These are phyloP conservation scores for Phylloporus arenicola DNA, from an alignment of 768 basidiomycete species.

Conservation along the genomic window DNA sequence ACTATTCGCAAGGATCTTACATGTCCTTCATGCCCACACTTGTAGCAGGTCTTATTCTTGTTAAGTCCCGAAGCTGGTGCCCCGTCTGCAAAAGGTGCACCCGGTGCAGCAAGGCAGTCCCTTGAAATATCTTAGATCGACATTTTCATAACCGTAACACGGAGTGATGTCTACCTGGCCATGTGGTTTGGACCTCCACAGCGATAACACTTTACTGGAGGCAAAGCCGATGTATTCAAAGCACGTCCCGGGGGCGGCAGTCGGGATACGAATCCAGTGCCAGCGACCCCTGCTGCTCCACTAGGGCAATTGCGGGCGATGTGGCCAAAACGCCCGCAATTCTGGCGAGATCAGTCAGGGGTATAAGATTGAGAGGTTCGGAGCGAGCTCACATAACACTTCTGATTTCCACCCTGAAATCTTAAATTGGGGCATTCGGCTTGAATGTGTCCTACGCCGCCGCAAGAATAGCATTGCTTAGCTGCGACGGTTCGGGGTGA, in stretches of 20 bases:
- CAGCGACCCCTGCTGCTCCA: conserved; percentile 34
- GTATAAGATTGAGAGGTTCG: background rate
- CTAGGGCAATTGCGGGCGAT: conserved; percentile 73
- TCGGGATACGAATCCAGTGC: conserved; percentile 55
- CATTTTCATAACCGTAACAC: conserved; percentile 1
- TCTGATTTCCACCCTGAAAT: conserved; percentile 62
- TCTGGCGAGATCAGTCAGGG: conserved; percentile 36
- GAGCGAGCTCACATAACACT: conserved; percentile 67
- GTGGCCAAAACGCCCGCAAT: conserved; percentile 78
- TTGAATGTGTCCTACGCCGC: conserved; percentile 87
- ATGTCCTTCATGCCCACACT: conserved; percentile 84
- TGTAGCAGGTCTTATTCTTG: conserved; percentile 81
- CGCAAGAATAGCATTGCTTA: conserved; percentile 92
- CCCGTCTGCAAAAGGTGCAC: conserved; percentile 44
- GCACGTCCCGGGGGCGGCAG: conserved; percentile 69
- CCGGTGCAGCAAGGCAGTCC: conserved; percentile 77
- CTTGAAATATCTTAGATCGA: conserved; percentile 33
- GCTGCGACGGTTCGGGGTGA: conserved; percentile 75
- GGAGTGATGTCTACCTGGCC: conserved; percentile 49
- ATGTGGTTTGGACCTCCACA: conserved; percentile 88
- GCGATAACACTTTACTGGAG: conserved; percentile 83
- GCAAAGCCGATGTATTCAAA: conserved; percentile 69
- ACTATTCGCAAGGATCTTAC: conserved; percentile 40
- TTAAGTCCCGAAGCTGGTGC: conserved; percentile 34
- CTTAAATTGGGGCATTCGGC: conserved; percentile 82